phyloP scores from a whole-genome alignment of 1,284 basidiomycete species.

The Phellopilus nigrolimitatus region DNA sequence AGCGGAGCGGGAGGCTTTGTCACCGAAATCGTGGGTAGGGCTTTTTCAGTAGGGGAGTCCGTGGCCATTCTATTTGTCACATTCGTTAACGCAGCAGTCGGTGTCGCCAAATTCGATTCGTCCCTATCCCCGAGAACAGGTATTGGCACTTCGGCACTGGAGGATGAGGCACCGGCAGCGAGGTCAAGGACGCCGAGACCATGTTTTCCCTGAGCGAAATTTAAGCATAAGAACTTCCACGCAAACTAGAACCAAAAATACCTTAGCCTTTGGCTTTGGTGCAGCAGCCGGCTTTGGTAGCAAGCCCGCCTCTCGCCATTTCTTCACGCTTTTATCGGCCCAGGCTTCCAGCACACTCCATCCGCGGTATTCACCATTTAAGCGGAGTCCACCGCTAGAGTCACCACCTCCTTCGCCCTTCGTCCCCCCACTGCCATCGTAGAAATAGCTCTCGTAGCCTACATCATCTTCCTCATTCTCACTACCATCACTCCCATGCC shows the following conservation, averaged over 20 bases:
- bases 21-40: conserved; percentile 52
- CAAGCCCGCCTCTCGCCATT: conserved; percentile 78
- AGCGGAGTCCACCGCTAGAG: conserved; percentile 61
- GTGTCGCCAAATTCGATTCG: conserved; percentile 18
- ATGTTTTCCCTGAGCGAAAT: conserved; percentile 8
- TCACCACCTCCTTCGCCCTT: conserved; percentile 74
- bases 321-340: conserved; percentile 81
- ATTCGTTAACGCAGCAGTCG: conserved; percentile 31
- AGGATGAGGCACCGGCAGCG: conserved; percentile 31
- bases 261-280: conserved; percentile 7
- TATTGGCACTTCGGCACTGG: conserved; percentile 45
- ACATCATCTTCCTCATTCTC: conserved; percentile 77
- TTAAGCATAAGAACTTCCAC: not conserved
- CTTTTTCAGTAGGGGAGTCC: conserved; percentile 20
- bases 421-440: conserved; percentile 69
- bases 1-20: conserved; percentile 65
- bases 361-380: conserved; percentile 81
- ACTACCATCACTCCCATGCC: conserved; percentile 41
- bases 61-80: conserved; percentile 22
- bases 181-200: conserved; percentile 32
- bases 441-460: conserved; percentile 85
- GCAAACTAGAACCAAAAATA: conserved; percentile 1
- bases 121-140: conserved; percentile 37
- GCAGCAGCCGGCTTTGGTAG: conserved; percentile 45
- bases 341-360: conserved; percentile 90